Percentiles rank a stretch among this genome's conserved stretches.
phyloP scores from a whole-genome alignment of 257 asterid genomes.

The Handroanthus guayacan region DNA sequence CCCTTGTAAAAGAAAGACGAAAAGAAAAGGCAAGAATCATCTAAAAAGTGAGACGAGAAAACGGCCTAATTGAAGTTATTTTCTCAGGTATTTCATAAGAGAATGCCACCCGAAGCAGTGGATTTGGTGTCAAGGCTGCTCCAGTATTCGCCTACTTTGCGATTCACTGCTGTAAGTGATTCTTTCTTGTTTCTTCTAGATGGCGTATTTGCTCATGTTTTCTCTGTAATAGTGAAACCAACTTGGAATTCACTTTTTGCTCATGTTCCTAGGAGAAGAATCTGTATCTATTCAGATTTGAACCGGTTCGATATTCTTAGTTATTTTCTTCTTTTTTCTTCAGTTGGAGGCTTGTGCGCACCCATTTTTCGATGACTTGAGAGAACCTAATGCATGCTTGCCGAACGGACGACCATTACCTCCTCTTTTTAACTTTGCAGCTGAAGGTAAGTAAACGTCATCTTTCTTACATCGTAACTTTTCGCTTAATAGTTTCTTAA shows the following conservation, averaged over 20 bases:
- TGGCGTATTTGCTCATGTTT: background rate
- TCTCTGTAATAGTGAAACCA: background rate
- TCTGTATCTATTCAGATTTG: background rate
- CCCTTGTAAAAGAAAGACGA: background rate
- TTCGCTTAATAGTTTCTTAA: background rate
- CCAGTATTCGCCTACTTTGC: constrained; percentile 60
- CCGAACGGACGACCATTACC: constrained; percentile 82
- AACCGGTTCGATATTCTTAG: background rate
- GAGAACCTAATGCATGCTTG: constrained; percentile 73
- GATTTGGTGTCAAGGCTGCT: constrained; percentile 62
- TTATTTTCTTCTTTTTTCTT: background rate
- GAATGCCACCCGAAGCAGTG: constrained; percentile 56
- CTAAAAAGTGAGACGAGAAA: background rate
- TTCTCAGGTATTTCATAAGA: constrained; percentile 52
- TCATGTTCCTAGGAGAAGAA: too few relatives aligned
- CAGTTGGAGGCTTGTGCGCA: constrained; percentile 99
- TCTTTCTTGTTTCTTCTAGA: background rate
- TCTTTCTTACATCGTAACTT: background rate
- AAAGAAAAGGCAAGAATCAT: background rate
- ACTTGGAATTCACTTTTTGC: too few relatives aligned
- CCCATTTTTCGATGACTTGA: constrained; percentile 82
- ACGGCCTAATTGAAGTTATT: constrained; percentile 26
- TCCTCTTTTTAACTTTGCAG: constrained; percentile 79
- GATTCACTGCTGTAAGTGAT: constrained; percentile 55
- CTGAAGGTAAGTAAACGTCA: constrained; percentile 60